A percentile compares a stretch with the other conserved stretches of the same genome.
These are phyloP conservation scores for Beta vulgaris DNA, from an alignment of 148 eudicot genomes.

Conservation along the genomic window DNA sequence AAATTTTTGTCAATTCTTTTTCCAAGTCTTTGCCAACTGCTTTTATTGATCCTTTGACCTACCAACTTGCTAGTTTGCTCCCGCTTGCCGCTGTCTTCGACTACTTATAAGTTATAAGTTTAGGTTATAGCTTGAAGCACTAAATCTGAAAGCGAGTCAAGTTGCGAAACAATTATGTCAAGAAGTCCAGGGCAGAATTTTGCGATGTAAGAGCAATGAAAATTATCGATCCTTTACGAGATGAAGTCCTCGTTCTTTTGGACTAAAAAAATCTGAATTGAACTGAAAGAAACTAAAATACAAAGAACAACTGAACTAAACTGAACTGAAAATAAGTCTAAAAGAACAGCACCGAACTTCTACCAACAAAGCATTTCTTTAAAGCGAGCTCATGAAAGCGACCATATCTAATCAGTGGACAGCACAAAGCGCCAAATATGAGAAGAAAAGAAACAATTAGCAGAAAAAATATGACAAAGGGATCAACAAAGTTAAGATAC, in stretches of 20 bases:
- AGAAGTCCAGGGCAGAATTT: neutral
- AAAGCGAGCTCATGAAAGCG: neutral
- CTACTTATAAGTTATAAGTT: too few relatives aligned
- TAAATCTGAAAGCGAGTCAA: neutral
- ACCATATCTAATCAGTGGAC: neutral
- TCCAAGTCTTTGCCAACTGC: neutral
- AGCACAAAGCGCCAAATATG: neutral
- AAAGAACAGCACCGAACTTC: too few relatives aligned
- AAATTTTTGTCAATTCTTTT: too few relatives aligned
- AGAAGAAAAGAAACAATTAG: neutral
- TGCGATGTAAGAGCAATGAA: too few relatives aligned
- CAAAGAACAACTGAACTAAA: neutral
- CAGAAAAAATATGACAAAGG: neutral
- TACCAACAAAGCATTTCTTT: neutral
- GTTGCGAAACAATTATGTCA: neutral
- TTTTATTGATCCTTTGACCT: constrained; percentile 10
- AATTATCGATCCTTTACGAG: too few relatives aligned
- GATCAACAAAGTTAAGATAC: neutral
- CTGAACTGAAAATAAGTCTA: neutral
- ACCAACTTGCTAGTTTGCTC: too few relatives aligned
- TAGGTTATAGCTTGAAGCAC: too few relatives aligned
- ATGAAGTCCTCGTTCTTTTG: too few relatives aligned
- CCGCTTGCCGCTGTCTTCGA: too few relatives aligned
- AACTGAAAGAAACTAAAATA: too few relatives aligned
- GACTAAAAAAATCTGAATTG: too few relatives aligned